phyloP scores from a whole-genome alignment of 176 grass and related monocot species.

The Rhipidocladum racemiflorum region DNA sequence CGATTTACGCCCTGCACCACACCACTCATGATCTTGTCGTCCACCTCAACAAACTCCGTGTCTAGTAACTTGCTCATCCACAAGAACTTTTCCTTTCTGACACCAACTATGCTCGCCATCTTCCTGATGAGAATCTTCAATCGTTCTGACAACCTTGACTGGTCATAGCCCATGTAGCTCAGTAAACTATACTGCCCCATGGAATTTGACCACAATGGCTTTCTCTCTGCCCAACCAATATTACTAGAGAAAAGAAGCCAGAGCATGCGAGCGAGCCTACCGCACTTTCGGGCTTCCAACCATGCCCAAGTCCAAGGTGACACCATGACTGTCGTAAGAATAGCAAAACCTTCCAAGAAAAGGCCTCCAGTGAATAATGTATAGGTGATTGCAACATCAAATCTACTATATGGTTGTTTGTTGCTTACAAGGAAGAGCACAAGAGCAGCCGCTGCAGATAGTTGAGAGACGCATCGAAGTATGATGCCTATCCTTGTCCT shows the following conservation, averaged over 20 bases:
- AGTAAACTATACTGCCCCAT: not conserved
- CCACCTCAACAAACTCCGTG: not conserved
- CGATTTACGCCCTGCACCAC: not conserved
- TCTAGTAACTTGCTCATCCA: not conserved
- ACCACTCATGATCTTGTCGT: not conserved
- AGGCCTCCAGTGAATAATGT: not conserved
- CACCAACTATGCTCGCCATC: not conserved
- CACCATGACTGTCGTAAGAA: too few species aligned
- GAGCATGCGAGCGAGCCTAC: not conserved
- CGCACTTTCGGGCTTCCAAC: not conserved
- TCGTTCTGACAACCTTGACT: too few species aligned
- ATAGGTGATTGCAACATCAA: conserved; percentile 13
- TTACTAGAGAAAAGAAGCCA: not conserved
- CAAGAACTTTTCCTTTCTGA: not conserved
- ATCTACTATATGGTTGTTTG: not conserved
- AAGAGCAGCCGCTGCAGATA: not conserved
- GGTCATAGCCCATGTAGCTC: not conserved
- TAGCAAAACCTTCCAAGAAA: too few species aligned
- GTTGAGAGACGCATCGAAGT: not conserved
- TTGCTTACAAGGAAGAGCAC: not conserved
- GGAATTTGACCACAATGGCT: not conserved
- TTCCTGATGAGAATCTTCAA: not conserved
- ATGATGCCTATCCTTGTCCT: not conserved
- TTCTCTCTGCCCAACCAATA: not conserved
- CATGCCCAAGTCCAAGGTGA: not conserved